These are phyloP conservation scores for Botryotinia convoluta DNA, from an alignment of 2,329 filamentous ascomycete genomes.

Conservation along the genomic window DNA sequence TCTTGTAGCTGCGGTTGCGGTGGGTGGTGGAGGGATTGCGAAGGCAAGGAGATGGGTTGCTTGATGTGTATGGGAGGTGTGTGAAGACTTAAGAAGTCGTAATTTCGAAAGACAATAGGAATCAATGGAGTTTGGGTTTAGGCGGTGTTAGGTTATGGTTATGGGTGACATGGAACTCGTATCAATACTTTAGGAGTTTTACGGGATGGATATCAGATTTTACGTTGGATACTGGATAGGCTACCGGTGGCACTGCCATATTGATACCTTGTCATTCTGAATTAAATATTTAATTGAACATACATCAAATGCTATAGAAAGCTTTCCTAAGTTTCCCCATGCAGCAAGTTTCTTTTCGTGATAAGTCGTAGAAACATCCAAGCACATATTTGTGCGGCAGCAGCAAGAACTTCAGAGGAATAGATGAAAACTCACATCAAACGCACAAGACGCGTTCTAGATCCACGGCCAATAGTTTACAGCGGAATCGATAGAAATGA, in stretches of 20 bases:
- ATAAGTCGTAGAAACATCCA: neutral
- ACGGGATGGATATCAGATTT: neutral
- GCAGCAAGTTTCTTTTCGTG: neutral
- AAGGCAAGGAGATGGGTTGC: neutral
- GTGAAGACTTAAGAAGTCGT: neutral
- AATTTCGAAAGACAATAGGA: neutral
- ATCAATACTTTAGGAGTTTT: neutral
- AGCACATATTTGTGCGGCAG: neutral
- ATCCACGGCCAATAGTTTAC: neutral
- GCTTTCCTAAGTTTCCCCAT: neutral
- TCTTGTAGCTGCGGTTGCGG: slow-evolving; percentile 55
- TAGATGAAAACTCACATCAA: neutral
- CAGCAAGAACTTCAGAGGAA: neutral
- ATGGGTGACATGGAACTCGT: neutral
- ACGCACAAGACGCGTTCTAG: neutral
- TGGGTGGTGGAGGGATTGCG: slow-evolving; percentile 18
- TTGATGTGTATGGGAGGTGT: neutral
- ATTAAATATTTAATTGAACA: neutral
- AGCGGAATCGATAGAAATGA: neutral
- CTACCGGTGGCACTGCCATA: neutral
- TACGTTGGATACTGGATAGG: neutral
- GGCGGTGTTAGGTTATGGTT: neutral
- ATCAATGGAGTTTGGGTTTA: neutral
- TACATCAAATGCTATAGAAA: neutral
- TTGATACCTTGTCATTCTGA: neutral